Base-by-base conservation (phyloP, 192 early-diverging fungal species). In the Gamsiella multidivaricata region DNA sequence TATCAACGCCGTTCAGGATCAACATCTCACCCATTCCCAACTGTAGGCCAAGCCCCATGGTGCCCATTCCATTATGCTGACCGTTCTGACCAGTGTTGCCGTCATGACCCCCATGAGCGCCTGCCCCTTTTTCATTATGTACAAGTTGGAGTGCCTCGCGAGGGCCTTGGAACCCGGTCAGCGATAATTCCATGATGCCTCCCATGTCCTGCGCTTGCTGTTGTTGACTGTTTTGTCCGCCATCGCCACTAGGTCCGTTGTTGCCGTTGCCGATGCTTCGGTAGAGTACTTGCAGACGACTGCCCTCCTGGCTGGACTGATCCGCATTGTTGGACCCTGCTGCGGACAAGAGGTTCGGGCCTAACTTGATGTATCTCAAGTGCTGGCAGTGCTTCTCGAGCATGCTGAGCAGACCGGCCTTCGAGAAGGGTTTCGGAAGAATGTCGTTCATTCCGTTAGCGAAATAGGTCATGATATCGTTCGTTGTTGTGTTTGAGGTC, bases 361-460 rank as follows among this genome's bases (percentile, higher is more conserved):
- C 43, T 18, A 78, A 32, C 33, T 82, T 83, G 34, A 86, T 80
- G 33, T 79, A 68, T 41, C 81, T 54, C 9, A 88, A 61, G 68
- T 88, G 88, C 10, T 81, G 79, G 41, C 87, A 88, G 28, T 88
- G 85, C 51, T 85, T 84, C 67, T 90, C 87, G 29, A 91, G 47
- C 69, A 91, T 84, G 31, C 65, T 60, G 12, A 85, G 66, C 14
- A 91, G 57, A 5, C 79, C 80, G 20, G 59, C 61, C 45, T 85
- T 83, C 15, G 82, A 81, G 61, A 93, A 92, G 12, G 92, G 92
- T 49, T 93, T 93, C 1, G 90, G 80, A 14, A 93, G 69, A 17
- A 92, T 82, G 52, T 93, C 92, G 46, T 90, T 91, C 92, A 93
- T 93, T 10, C 91, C 91, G 64, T 83, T 87, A 22, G 83, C 85